Evolutionary conservation across 345 rosid genomes (phyloP), one percentile per base, ranked within the genome.

Genomic region (Brassica carinata): DNA sequence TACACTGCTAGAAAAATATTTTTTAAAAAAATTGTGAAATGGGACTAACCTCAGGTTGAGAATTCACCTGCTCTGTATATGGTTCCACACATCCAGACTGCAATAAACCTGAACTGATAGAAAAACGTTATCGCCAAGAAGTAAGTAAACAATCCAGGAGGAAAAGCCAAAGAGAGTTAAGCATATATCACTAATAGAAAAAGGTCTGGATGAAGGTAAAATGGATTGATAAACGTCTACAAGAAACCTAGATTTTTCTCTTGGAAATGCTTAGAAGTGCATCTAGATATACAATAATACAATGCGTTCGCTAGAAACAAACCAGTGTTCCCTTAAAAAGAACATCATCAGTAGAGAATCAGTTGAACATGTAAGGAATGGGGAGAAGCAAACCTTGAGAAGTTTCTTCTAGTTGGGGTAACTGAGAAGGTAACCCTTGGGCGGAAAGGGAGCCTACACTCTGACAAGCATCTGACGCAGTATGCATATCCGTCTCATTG

Each of bases 401-500:
- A 53, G 59, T 53, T 53, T 53, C 19, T 53, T 53, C 8, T 45
- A 45, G 53, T 9, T 38, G 45, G 11, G 45, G 2, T 3, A 10
- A 40, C 48, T 3, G 48, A 40, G 48, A 40, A 40, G 48, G 2
- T 40, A 43, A 10, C 55, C 55, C 55, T 45, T 45, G 1, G 18
- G 18, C 8, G 4, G 18, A 7, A 51, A 51, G 58, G 58, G 5
- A 51, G 18, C 58, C 18, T 51, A 5, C 58, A 51, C 19, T 53
- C 8, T 53, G 59, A 53, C 59, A 53, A 53, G 19, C 19, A 53
- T 53, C 59, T 15, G 23, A 53, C 2, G 19, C 23, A 53, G 19
- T 53, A n/a, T 53, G 19, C 19, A 53, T 53, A n/a, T 53, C 59
- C 19, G 19, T 53, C 19, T 53, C 59, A 4, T 88, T 87, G 78